A percentile compares a stretch with the other conserved stretches of the same genome.
Evolutionary conservation across 129 eudicot genomes (phyloP).

Genomic region (Chrysanthemum seticuspe): DNA sequence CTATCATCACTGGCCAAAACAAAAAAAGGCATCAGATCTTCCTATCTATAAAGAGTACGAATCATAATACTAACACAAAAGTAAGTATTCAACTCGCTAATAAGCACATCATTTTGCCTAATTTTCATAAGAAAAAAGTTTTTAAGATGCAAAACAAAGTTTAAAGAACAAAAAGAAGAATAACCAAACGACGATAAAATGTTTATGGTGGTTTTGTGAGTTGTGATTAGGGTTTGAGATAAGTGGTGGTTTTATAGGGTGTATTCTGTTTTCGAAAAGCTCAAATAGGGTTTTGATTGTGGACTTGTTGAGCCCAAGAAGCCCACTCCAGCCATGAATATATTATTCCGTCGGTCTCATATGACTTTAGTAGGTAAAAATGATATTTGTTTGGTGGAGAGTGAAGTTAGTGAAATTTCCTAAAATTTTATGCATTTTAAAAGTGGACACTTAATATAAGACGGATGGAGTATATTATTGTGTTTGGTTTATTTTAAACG

Average conservation of each 20-base stretch:
- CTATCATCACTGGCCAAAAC: slow-evolving; percentile 49
- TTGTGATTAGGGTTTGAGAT: neutral
- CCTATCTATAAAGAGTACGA: slow-evolving; percentile 70
- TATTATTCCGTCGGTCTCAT: too few species aligned
- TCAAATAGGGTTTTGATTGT: neutral
- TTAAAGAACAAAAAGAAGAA: too few species aligned
- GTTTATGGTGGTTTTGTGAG: slow-evolving; percentile 28
- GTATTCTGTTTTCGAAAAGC: neutral
- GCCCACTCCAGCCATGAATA: neutral
- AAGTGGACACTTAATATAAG: too few species aligned
- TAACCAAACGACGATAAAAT: neutral
- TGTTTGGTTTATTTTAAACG: too few species aligned
- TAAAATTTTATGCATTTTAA: too few species aligned
- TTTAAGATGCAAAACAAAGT: neutral
- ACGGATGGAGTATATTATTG: too few species aligned
- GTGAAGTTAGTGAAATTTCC: too few species aligned
- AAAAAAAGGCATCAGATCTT: slow-evolving; percentile 73
- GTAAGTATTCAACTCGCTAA: slow-evolving; percentile 47
- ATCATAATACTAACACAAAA: slow-evolving; percentile 44
- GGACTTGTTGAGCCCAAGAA: neutral
- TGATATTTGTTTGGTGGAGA: too few species aligned
- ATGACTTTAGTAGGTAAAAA: too few species aligned
- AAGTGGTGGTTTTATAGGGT: slow-evolving; percentile 27
- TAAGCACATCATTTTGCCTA: slow-evolving; percentile 56
- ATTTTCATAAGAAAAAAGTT: neutral